Evolutionary conservation across 148 eudicot species (phyloP).

Genomic region (Beta vulgaris): DNA sequence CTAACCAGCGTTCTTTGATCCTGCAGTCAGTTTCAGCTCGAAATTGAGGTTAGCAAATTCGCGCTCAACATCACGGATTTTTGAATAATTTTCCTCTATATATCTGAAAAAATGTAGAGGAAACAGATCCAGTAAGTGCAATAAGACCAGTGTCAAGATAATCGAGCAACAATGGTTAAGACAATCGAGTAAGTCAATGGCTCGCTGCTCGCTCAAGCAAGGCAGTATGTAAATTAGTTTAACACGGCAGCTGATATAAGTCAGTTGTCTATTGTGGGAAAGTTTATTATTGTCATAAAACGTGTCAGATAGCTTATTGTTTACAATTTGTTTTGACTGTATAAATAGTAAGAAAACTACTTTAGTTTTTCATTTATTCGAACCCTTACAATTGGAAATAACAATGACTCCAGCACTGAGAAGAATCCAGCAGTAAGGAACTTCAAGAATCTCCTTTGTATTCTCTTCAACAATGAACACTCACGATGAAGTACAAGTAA

Average conservation of each 20-base stretch:
- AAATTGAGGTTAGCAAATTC: slow-evolving; percentile 73
- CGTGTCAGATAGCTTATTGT: background rate
- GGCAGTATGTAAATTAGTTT: background rate
- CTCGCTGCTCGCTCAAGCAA: background rate
- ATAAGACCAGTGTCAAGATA: background rate
- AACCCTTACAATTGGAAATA: too few species aligned
- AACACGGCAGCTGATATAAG: background rate
- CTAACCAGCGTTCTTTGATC: slow-evolving; percentile 92
- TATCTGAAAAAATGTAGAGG: slow-evolving; percentile 49
- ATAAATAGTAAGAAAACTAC: background rate
- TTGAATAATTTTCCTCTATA: slow-evolving; percentile 84
- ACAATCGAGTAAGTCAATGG: background rate
- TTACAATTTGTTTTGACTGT: background rate
- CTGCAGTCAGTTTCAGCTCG: slow-evolving; percentile 95
- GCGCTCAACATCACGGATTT: slow-evolving; percentile 93
- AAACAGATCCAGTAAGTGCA: background rate
- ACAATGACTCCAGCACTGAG: background rate
- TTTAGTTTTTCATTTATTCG: too few species aligned
- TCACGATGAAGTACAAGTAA: too few species aligned
- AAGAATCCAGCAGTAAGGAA: background rate
- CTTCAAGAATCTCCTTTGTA: background rate
- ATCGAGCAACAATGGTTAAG: background rate
- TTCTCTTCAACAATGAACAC: too few species aligned
- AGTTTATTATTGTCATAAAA: background rate
- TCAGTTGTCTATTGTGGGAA: background rate